These are phyloP conservation scores for Apiotrichum sp. DNA, from an alignment of 1,284 basidiomycete genomes.

Conservation along the genomic window DNA sequence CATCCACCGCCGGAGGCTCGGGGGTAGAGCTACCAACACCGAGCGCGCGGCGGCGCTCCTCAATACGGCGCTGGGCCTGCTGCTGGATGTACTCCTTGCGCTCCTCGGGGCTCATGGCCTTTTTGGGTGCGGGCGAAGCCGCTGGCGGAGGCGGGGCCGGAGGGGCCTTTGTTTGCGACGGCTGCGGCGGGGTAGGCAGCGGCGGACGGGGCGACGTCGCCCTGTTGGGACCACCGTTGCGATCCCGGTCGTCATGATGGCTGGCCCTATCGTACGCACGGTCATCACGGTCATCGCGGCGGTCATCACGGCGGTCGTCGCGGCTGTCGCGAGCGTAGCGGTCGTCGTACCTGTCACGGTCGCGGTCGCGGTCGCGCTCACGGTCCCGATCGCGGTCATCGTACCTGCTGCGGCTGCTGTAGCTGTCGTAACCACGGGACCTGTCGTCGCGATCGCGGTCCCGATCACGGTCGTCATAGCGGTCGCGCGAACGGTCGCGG, in stretches of 20 bases:
- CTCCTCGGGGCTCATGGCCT: conserved; percentile 76
- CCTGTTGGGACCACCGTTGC: conserved; percentile 25
- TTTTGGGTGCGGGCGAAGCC: conserved; percentile 46
- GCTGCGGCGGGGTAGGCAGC: conserved; percentile 2
- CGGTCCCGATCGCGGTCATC: conserved; percentile 19
- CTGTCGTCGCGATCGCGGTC: conserved; percentile 21
- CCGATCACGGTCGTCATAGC: conserved; percentile 30
- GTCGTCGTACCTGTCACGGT: conserved; percentile 5
- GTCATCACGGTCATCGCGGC: conserved; percentile 24
- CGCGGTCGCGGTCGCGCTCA: conserved; percentile 23
- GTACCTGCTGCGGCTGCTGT: conserved; percentile 6
- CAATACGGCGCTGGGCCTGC: conserved; percentile 76
- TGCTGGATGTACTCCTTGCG: conserved; percentile 71
- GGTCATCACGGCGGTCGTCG: conserved; percentile 25
- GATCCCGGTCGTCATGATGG: conserved; percentile 25
- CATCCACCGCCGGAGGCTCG: conserved; percentile 55
- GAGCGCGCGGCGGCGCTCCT: conserved; percentile 79
- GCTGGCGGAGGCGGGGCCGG: conserved; percentile 22
- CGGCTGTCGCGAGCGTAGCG: conserved; percentile 26
- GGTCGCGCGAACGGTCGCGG: conserved; percentile 39
- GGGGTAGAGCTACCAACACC: conserved; percentile 60
- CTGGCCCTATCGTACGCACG: neutral
- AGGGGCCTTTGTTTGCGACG: neutral
- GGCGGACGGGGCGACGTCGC: conserved; percentile 5
- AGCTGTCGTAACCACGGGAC: conserved; percentile 4